Evolutionary conservation across 1,284 basidiomycete species (phyloP).

Genomic region (Ustilago loliicola): DNA sequence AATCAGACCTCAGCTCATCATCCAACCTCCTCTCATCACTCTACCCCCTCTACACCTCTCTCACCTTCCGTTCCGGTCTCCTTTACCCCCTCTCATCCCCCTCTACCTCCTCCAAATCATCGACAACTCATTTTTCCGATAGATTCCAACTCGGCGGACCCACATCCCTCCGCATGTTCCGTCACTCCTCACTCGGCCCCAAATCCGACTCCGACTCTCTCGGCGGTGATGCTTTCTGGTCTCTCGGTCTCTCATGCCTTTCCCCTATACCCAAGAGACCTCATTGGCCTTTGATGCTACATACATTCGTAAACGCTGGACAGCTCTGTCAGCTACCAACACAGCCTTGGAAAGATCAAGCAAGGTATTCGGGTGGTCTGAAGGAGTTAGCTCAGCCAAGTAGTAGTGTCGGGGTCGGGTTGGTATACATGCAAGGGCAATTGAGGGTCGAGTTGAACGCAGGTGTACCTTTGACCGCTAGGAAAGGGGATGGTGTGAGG

Average conservation of each 20-base stretch:
- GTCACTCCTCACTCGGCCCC: slow-evolving; percentile 85
- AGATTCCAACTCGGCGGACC: slow-evolving; percentile 95
- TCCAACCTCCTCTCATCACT: background rate
- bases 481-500: slow-evolving; percentile 80
- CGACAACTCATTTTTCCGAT: slow-evolving; percentile 78
- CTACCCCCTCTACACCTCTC: slow-evolving; percentile 28
- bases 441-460: slow-evolving; percentile 91
- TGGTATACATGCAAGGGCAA: slow-evolving; percentile 90
- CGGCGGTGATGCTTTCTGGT: slow-evolving; percentile 91
- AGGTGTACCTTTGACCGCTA: slow-evolving; percentile 85
- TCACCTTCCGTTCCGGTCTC: slow-evolving; percentile 49
- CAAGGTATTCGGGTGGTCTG: background rate
- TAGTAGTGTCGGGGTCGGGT: slow-evolving; percentile 85
- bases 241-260: slow-evolving; percentile 83
- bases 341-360: background rate
- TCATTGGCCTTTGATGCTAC: slow-evolving; percentile 89
- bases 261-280: slow-evolving; percentile 82
- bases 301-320: slow-evolving; percentile 87
- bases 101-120: slow-evolving; percentile 55
- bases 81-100: slow-evolving; percentile 45
- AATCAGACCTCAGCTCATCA: background rate
- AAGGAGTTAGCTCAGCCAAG: slow-evolving; percentile 70
- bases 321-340: slow-evolving; percentile 77
- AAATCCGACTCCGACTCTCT: slow-evolving; percentile 82
- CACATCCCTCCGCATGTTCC: slow-evolving; percentile 87